Evolutionary conservation across 2,329 filamentous ascomycete genomes (phyloP).

Genomic region (Alternaria brassicicola): DNA sequence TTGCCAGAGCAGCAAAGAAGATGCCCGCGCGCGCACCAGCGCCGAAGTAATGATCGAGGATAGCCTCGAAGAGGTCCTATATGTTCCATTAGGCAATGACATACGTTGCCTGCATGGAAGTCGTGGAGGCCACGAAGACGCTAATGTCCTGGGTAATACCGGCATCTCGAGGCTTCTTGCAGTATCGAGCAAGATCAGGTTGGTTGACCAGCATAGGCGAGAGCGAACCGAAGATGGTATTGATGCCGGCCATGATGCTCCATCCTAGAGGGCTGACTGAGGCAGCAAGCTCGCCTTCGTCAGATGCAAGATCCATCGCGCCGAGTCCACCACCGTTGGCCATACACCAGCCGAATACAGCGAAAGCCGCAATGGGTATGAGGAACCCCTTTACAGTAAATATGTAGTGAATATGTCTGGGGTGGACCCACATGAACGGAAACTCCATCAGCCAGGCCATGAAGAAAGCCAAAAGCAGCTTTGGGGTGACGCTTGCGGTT

Average conservation of each 20-base stretch:
- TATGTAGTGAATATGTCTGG: constrained; percentile 36
- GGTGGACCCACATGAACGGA: constrained; percentile 44
- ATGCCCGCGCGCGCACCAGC: constrained; percentile 49
- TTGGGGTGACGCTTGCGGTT: constrained; percentile 41
- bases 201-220: constrained; percentile 52
- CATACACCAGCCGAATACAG: constrained; percentile 48
- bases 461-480: constrained; percentile 43
- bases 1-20: constrained; percentile 48
- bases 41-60: constrained; percentile 50
- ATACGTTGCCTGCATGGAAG: constrained; percentile 42
- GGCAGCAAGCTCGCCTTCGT: constrained; percentile 4
- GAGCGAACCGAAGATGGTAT: constrained; percentile 51
- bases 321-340: constrained; percentile 39
- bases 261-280: constrained; percentile 34
- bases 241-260: constrained; percentile 52
- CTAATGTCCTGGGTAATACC: constrained; percentile 41
- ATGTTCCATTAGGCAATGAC: constrained; percentile 54
- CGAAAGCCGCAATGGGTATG: constrained; percentile 44
- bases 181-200: constrained; percentile 52
- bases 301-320: constrained; percentile 20
- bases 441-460: constrained; percentile 40
- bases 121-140: constrained; percentile 49
- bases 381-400: constrained; percentile 38
- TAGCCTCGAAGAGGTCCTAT: constrained; percentile 54
- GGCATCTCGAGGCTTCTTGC: constrained; percentile 40